Evolutionary conservation across 768 basidiomycete genomes (phyloP), one percentile per base, ranked within the genome.

Genomic region (Boletus rubescentipes): DNA sequence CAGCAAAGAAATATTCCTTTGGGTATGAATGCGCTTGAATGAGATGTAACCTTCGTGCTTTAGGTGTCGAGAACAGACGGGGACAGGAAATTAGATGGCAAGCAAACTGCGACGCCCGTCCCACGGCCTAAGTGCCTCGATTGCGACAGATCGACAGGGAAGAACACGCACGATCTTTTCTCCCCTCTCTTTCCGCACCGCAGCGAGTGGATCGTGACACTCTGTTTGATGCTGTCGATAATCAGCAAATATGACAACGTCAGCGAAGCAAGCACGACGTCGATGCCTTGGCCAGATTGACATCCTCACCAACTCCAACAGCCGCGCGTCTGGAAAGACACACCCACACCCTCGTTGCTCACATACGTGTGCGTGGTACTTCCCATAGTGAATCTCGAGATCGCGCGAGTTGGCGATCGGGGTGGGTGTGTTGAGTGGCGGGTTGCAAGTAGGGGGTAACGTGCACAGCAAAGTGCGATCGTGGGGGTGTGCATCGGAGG

Each of bases 1-100:
- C 87, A 18, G 89, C 83, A 67, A 95, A 96, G 72, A 92, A 95
- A 69, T 87, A 96, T 64, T 93, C 83, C 65, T 91, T 91, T 5
- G 93, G 92, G 65, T 87, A 96, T 46, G 79, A 82, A 62, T 96
- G 93, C 14, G 77, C 82, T 61, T 86, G 79, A 42, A 95, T 90
- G 48, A 96, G 79, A 73, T 95, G 93, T 40, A 89, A 75, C 21
- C 93, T 75, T 16, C 93, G 79, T 15, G 81, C 72, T 69, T 89
- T 92, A 1, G 93, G 93, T 1, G 82, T 86, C 9, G 72, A 64
- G 67, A 93, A 95, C 11, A 77, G 61, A 49, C 81, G 79, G 37
- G 77, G 62, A 69, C 88, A 87, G 2, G 75, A 72, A 11, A 72
- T 64, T 57, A 93, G 72, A 68, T 89, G 86, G 61, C 93, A 96